Conservation (phyloP, 1,284 basidiomycete species). For the Ustilago lituana region DNA sequence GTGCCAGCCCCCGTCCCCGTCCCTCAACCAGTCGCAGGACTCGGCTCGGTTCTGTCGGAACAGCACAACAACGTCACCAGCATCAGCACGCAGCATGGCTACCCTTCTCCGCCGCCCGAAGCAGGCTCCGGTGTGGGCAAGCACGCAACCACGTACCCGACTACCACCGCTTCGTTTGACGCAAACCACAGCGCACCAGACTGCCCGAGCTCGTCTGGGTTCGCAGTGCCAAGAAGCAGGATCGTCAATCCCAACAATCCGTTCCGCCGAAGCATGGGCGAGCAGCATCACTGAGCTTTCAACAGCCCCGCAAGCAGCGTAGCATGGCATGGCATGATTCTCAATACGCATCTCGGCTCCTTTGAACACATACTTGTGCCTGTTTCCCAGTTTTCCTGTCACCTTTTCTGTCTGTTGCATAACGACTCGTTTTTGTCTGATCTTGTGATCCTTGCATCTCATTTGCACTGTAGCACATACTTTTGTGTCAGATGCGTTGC, state of each 20-base stretch:
- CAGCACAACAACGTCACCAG: constrained; percentile 17
- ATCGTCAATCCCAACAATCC: constrained; percentile 56
- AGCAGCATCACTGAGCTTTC: constrained; percentile 19
- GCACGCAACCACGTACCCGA: constrained; percentile 22
- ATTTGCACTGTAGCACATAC: no score
- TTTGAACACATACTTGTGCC: no score
- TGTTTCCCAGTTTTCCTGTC: background rate
- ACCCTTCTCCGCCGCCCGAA: constrained; percentile 41
- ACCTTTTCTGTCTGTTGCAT: no score
- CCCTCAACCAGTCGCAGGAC: constrained; percentile 32
- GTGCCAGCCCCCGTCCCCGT: constrained; percentile 38
- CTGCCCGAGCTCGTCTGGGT: constrained; percentile 27
- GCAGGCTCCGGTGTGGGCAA: constrained; percentile 4
- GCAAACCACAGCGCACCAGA: constrained; percentile 11
- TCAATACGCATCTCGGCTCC: no score
- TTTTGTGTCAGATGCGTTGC: no score
- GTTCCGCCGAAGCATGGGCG: constrained; percentile 48
- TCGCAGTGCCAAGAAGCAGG: constrained; percentile 21
- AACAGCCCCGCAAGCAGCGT: no score
- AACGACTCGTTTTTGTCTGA: no score
- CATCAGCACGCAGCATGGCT: constrained; percentile 31
- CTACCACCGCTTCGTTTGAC: constrained; percentile 21
- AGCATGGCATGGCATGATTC: background rate
- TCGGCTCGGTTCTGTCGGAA: constrained; percentile 25
- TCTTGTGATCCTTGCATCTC: no score